A percentile compares a stretch with the other conserved stretches of the same genome.
phyloP scores from a whole-genome alignment of 495 filamentous ascomycete genomes.

The Chaetomium cochliodes region DNA sequence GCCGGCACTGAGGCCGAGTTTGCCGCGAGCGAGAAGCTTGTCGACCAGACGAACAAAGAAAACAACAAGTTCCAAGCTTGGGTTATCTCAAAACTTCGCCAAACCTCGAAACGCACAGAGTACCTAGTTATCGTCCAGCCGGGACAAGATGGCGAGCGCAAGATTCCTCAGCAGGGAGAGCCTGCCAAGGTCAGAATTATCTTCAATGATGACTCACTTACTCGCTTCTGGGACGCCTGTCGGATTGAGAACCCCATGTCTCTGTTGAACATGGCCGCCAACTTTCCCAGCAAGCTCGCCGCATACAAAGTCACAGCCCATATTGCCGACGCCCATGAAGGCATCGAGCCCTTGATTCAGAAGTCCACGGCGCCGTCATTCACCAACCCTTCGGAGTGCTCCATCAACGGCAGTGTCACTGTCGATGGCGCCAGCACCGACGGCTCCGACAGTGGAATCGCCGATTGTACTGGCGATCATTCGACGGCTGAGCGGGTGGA shows the following conservation, averaged over 20 bases:
- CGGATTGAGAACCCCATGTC: slow-evolving; percentile 2
- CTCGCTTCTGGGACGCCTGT: slow-evolving; percentile 3
- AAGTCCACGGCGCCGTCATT: not conserved
- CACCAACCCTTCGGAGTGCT: not conserved
- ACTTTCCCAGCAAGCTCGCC: not conserved
- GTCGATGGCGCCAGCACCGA: not conserved
- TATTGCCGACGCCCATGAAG: not conserved
- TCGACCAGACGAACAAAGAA: slow-evolving; percentile 13
- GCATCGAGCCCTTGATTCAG: not conserved
- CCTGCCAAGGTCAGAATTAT: not conserved
- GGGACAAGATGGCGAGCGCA: slow-evolving; percentile 1
- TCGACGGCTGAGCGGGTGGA: not conserved
- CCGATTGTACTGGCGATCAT: not conserved
- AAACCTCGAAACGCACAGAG: slow-evolving; percentile 5
- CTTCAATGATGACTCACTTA: not conserved
- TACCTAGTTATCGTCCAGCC: slow-evolving; percentile 2
- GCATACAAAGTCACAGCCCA: not conserved
- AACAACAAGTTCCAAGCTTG: slow-evolving; percentile 8
- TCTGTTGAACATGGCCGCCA: not conserved
- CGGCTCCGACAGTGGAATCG: not conserved
- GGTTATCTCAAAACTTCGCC: not conserved
- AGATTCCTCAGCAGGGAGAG: slow-evolving; percentile 1
- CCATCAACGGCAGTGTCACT: not conserved
- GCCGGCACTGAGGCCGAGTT: slow-evolving; percentile 19
- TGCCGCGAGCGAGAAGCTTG: not conserved